A percentile compares a stretch with the other conserved stretches of the same genome.
These are phyloP conservation scores for Crataegus laevigata DNA, from an alignment of 306 rosid genomes.

Conservation along the genomic window DNA sequence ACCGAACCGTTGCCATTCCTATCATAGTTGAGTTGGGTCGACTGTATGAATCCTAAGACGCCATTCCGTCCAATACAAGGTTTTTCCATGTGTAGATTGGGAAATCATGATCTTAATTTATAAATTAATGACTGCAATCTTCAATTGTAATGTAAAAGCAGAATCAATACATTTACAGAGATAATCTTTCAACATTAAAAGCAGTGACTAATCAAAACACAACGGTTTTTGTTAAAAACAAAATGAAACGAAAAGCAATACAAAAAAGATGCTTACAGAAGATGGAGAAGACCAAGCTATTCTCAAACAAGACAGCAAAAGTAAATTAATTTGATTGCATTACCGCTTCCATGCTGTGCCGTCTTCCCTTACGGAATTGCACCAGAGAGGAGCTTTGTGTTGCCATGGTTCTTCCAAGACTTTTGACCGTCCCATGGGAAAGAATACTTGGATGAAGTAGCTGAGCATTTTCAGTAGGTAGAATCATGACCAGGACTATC, in stretches of 20 bases:
- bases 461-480: slow-evolving; percentile 13
- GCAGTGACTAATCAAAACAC: slow-evolving; percentile 3
- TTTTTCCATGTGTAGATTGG: not conserved
- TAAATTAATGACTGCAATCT: not conserved
- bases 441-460: slow-evolving; percentile 4
- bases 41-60: too few relatives aligned
- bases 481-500: slow-evolving; percentile 43
- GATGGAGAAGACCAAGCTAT: slow-evolving; percentile 26
- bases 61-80: not conserved
- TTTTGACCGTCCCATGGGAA: slow-evolving; percentile 4
- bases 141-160: not conserved
- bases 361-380: slow-evolving; percentile 20
- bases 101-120: not conserved
- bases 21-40: too few relatives aligned
- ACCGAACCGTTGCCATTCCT: too few relatives aligned
- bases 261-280: slow-evolving; percentile 35
- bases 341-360: slow-evolving; percentile 17
- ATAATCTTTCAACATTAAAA: slow-evolving; percentile 1
- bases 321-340: slow-evolving; percentile 21
- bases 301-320: slow-evolving; percentile 15
- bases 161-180: slow-evolving; percentile 16
- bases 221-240: slow-evolving; percentile 1
- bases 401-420: slow-evolving; percentile 23
- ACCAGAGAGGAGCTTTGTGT: slow-evolving; percentile 18
- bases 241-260: slow-evolving; percentile 11